phyloP scores from a whole-genome alignment of 2,329 filamentous ascomycete genomes.

The Chrysosporium queenslandicum region DNA sequence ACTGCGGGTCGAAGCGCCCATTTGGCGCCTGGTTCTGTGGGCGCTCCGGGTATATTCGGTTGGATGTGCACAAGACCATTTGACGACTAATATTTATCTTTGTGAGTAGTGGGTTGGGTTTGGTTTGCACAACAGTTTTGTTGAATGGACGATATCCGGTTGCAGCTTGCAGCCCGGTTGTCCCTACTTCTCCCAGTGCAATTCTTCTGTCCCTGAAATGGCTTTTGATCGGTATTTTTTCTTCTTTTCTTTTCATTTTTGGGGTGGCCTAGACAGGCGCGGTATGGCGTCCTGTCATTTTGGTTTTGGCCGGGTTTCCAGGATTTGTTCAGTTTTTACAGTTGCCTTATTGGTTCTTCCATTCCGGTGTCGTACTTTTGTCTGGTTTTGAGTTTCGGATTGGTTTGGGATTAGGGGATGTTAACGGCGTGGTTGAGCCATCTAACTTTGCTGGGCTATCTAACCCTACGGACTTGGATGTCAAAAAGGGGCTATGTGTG shows the following conservation, averaged over 20 bases:
- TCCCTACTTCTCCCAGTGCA: too few species aligned
- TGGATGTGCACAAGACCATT: background rate
- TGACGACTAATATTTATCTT: too few species aligned
- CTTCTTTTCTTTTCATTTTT: background rate
- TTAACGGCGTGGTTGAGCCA: slow-evolving; percentile 5
- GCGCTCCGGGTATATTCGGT: slow-evolving; percentile 1
- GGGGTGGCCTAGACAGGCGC: slow-evolving; percentile 8
- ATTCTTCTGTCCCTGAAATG: too few species aligned
- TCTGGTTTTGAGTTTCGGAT: background rate
- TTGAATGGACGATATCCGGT: background rate
- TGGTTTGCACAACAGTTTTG: background rate
- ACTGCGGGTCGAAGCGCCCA: slow-evolving; percentile 2
- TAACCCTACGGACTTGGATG: slow-evolving; percentile 10
- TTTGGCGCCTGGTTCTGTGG: slow-evolving; percentile 7
- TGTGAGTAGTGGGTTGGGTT: too few species aligned
- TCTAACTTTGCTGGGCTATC: slow-evolving; percentile 1
- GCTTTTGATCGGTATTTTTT: background rate
- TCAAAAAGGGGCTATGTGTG: slow-evolving; percentile 6
- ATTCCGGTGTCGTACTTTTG: slow-evolving; percentile 4
- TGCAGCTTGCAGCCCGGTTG: background rate
- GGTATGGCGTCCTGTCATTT: slow-evolving; percentile 6
- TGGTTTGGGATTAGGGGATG: slow-evolving; percentile 1
- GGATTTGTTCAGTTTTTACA: background rate
- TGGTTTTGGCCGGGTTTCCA: background rate
- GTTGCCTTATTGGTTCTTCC: background rate